Percentiles rank a stretch among this genome's conserved stretches.
These are phyloP conservation scores for Trichophyton benhamiae DNA, from an alignment of 2,329 filamentous ascomycete genomes.

Conservation along the genomic window DNA sequence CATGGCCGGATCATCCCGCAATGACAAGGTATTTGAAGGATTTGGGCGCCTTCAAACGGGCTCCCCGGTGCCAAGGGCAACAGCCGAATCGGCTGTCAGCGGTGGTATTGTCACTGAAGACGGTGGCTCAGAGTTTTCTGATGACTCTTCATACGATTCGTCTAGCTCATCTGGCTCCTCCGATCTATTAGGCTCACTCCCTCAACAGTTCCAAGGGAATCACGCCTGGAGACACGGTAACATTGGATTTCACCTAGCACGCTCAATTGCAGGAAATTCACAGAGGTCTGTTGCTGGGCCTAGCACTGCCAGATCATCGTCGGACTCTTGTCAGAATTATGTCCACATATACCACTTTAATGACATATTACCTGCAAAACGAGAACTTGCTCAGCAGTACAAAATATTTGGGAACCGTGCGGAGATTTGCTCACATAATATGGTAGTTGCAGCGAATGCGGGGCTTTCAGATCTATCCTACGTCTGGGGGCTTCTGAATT, in stretches of 20 bases:
- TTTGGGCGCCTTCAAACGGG: conserved; percentile 48
- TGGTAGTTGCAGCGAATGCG: conserved; percentile 58
- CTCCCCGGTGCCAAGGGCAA: conserved; percentile 36
- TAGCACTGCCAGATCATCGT: conserved; percentile 37
- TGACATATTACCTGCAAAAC: conserved; percentile 63
- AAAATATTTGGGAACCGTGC: conserved; percentile 69
- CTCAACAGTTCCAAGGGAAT: conserved; percentile 38
- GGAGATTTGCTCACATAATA: conserved; percentile 77
- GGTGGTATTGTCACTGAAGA: conserved; percentile 31
- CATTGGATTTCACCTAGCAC: conserved; percentile 46
- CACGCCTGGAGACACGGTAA: conserved; percentile 41
- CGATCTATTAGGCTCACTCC: conserved; percentile 33
- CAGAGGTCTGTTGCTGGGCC: conserved; percentile 44
- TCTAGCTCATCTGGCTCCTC: conserved; percentile 40
- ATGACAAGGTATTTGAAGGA: conserved; percentile 48
- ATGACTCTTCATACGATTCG: conserved; percentile 48
- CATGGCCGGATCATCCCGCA: conserved; percentile 36
- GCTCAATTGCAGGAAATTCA: conserved; percentile 33
- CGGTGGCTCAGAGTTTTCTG: conserved; percentile 35
- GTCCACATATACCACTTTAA: conserved; percentile 62
- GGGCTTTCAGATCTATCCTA: conserved; percentile 61
- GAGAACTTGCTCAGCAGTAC: conserved; percentile 65
- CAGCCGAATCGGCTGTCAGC: conserved; percentile 35
- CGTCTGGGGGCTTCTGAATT: conserved; percentile 69
- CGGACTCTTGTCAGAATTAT: conserved; percentile 49